These are phyloP conservation scores for Infundibulicybe gibba DNA, from an alignment of 768 basidiomycete species.

Conservation along the genomic window DNA sequence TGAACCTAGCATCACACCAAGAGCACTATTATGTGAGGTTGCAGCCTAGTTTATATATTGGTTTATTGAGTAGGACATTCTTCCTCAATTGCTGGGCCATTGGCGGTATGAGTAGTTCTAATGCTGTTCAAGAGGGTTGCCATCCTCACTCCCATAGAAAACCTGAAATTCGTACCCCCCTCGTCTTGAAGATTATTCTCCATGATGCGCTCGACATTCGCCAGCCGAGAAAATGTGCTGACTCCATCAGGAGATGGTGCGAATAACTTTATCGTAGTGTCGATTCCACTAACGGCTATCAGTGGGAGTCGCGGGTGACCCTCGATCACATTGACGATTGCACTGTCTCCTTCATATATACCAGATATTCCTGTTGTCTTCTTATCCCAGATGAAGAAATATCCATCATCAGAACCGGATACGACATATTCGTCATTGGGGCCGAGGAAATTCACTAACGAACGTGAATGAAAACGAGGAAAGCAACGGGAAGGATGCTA, in stretches of 20 bases:
- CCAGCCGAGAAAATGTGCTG: constrained; percentile 52
- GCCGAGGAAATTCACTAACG: constrained; percentile 79
- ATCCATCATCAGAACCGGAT: constrained; percentile 86
- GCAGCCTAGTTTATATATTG: too few species aligned
- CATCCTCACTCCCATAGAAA: constrained; percentile 23
- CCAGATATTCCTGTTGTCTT: constrained; percentile 57
- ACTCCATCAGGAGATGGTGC: constrained; percentile 50
- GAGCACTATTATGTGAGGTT: too few species aligned
- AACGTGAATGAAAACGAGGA: not conserved
- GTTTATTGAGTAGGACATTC: constrained; percentile 6
- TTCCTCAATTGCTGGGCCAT: constrained; percentile 1
- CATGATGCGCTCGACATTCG: constrained; percentile 51
- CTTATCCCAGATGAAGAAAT: constrained; percentile 88
- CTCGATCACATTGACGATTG: constrained; percentile 85
- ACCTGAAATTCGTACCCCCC: too few species aligned
- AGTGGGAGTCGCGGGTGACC: constrained; percentile 78
- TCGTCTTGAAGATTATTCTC: constrained; percentile 38
- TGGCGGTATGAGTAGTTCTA: constrained; percentile 4
- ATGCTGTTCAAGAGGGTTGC: constrained; percentile 14
- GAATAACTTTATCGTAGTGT: constrained; percentile 78
- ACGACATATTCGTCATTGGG: constrained; percentile 72
- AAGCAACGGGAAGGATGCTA: constrained; percentile 16
- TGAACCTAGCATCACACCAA: too few species aligned
- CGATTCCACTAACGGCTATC: constrained; percentile 86
- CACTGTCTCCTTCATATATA: constrained; percentile 80